Base-by-base conservation (phyloP, 83 land plant genomes). In the Diphasiastrum complanatum region DNA sequence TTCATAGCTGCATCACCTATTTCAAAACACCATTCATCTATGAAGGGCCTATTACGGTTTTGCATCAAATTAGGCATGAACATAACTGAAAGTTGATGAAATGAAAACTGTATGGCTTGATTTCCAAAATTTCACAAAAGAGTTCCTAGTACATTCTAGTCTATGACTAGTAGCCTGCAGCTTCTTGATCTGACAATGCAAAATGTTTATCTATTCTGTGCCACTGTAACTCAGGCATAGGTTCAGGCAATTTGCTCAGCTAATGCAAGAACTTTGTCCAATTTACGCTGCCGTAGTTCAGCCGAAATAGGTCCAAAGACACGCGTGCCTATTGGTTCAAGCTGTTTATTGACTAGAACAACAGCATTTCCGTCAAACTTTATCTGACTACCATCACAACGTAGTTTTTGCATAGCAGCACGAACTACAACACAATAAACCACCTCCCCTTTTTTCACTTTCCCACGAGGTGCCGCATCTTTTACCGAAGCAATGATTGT, bases 391-490 rank as follows among this genome's bases (percentile, higher is more conserved):
- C 99, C 99, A 75, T 95, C 97, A 55, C 83, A 74, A 22, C 97
- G 79, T 12, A 73, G 83, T 5, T 72, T 59, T 25, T 81, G 86
- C 92, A 89, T 89, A 33, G 89, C 89, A 37, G 93, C 89, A 29
- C 89, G 89, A 16, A 89, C 99, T 11, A 89, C 86, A 5, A 95
- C 97, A 34, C 79, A 85, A 60, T 77, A 74, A 31, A 89, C 96
- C 24, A 89, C 97, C 16, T 89, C 81, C 41, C 96, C 99, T 66
- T 93, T 93, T 80, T 92, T 88, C 41, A 92, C 91, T 65, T 86
- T 89, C 29, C 91, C 85, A 26, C 82, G 79, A 3, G 82, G 82
- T 4, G 72, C 73, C 19, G 84, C 93, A 64, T 95, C 93, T 63
- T 95, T 95, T 20, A 93, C 97, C 1, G 99, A 93, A 30, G 91